A percentile compares a stretch with the other conserved stretches of the same genome.
Evolutionary conservation across 495 filamentous ascomycete species (phyloP).

Genomic region (Alectoria sarmentosa): DNA sequence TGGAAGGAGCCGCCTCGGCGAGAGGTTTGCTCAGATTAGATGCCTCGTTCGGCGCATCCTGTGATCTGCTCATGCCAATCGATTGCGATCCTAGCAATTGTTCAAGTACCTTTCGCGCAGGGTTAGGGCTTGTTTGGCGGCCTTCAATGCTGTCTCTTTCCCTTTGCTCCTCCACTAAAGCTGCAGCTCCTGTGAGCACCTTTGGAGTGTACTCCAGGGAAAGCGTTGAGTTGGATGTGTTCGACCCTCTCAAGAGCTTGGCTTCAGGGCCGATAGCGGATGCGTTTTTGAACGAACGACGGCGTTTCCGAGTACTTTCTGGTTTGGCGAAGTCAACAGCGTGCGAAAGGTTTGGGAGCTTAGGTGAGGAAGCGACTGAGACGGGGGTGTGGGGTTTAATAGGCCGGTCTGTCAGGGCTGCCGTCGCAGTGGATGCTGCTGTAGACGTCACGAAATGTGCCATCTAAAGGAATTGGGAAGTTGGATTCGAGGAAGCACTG

Average conservation of each 20-base stretch:
- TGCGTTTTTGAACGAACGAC: constrained; percentile 20
- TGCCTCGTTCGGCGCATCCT: constrained; percentile 28
- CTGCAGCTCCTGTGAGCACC: constrained; percentile 28
- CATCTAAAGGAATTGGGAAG: constrained; percentile 13
- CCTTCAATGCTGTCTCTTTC: constrained; percentile 8
- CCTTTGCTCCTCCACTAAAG: constrained; percentile 27
- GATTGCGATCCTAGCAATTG: constrained; percentile 22
- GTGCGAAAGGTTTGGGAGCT: background rate
- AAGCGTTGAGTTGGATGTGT: constrained; percentile 2
- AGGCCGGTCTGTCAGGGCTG: constrained; percentile 2
- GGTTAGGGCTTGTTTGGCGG: constrained; percentile 28
- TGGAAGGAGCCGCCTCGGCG: constrained; percentile 19
- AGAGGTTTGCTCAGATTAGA: constrained; percentile 25
- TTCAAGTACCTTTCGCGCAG: constrained; percentile 23
- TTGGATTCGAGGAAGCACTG: background rate
- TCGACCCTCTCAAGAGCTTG: constrained; percentile 19
- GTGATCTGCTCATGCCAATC: constrained; percentile 21
- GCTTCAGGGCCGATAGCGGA: constrained; percentile 17
- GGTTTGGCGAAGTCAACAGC: background rate
- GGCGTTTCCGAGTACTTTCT: constrained; percentile 25
- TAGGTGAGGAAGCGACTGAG: background rate
- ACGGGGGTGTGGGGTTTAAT: background rate
- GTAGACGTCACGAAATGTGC: constrained; percentile 15
- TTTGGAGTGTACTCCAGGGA: constrained; percentile 24
- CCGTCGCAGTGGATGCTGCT: constrained; percentile 5